Conservation (phyloP, 2,329 filamentous ascomycete species). For the Ceratocystiopsis brevicomis region DNA sequence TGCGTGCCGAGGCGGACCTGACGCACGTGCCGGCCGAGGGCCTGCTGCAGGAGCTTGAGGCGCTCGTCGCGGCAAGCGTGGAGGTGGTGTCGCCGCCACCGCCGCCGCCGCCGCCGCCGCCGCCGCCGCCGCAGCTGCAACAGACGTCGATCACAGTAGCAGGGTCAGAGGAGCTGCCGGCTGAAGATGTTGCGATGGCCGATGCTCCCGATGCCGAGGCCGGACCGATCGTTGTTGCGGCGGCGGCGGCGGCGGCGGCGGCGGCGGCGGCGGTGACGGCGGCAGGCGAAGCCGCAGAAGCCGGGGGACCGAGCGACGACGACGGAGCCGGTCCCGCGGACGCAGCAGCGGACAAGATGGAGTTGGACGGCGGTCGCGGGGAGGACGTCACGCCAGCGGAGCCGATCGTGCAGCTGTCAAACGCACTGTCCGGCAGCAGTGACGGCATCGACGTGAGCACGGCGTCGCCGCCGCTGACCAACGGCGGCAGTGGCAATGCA, state of each 20-base stretch:
- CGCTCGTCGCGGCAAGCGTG: constrained; percentile 49
- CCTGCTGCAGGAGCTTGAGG: constrained; percentile 55
- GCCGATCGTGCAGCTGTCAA: too few relatives aligned
- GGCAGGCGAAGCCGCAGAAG: not conserved
- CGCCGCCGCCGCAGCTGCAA: constrained; percentile 13
- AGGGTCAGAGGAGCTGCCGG: constrained; percentile 1
- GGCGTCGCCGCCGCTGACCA: constrained; percentile 15
- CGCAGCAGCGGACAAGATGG: not conserved
- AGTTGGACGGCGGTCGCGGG: not conserved
- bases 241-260: not conserved
- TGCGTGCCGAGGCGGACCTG: constrained; percentile 67
- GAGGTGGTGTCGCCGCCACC: constrained; percentile 17
- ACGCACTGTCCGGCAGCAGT: too few relatives aligned
- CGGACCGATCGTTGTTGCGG: not conserved
- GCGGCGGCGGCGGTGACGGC: too few relatives aligned
- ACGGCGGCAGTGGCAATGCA: constrained; percentile 10
- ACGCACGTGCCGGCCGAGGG: constrained; percentile 49
- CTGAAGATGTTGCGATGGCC: constrained; percentile 13
- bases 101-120: constrained; percentile 4
- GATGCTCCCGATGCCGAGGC: not conserved
- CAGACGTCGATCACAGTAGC: constrained; percentile 20
- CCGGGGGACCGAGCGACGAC: too few relatives aligned
- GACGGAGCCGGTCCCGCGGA: not conserved
- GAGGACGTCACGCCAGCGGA: too few relatives aligned
- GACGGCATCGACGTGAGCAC: too few relatives aligned